Conservation (phyloP, 2,329 filamentous ascomycete genomes). For the Ceratocystis destructans region DNA sequence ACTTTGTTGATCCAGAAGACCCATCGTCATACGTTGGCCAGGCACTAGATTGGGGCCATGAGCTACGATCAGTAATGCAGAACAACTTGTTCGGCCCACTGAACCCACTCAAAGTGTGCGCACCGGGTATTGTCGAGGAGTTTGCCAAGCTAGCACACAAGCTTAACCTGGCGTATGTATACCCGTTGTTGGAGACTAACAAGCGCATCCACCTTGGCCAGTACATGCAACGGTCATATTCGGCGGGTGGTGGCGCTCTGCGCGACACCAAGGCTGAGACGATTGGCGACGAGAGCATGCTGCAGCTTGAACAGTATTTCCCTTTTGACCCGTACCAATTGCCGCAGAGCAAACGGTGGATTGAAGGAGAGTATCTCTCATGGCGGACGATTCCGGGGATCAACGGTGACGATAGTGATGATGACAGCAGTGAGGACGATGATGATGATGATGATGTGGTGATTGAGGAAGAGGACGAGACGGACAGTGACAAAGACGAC, state of each 20-base stretch:
- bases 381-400: slow-evolving; percentile 66
- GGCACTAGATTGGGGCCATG: slow-evolving; percentile 65
- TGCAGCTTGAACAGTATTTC: slow-evolving; percentile 87
- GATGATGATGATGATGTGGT: slow-evolving; percentile 31
- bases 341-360: slow-evolving; percentile 73
- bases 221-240: slow-evolving; percentile 44
- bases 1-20: slow-evolving; percentile 49
- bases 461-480: slow-evolving; percentile 37
- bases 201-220: slow-evolving; percentile 73
- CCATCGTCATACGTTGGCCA: slow-evolving; percentile 47
- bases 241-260: slow-evolving; percentile 33
- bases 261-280: slow-evolving; percentile 18
- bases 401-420: slow-evolving; percentile 43
- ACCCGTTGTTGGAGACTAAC: slow-evolving; percentile 77
- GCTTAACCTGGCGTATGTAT: slow-evolving; percentile 79
- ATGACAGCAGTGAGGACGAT: slow-evolving; percentile 37
- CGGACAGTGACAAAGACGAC: slow-evolving; percentile 34
- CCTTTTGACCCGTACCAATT: slow-evolving; percentile 95
- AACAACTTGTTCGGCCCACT: slow-evolving; percentile 74
- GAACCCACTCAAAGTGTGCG: slow-evolving; percentile 91
- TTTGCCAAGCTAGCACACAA: slow-evolving; percentile 81
- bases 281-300: slow-evolving; percentile 51
- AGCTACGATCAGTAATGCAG: slow-evolving; percentile 58
- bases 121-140: slow-evolving; percentile 75
- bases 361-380: slow-evolving; percentile 68